A percentile compares a stretch with the other conserved stretches of the same genome.
These are phyloP conservation scores for Firmiana major DNA, from an alignment of 345 rosid genomes.

Conservation along the genomic window DNA sequence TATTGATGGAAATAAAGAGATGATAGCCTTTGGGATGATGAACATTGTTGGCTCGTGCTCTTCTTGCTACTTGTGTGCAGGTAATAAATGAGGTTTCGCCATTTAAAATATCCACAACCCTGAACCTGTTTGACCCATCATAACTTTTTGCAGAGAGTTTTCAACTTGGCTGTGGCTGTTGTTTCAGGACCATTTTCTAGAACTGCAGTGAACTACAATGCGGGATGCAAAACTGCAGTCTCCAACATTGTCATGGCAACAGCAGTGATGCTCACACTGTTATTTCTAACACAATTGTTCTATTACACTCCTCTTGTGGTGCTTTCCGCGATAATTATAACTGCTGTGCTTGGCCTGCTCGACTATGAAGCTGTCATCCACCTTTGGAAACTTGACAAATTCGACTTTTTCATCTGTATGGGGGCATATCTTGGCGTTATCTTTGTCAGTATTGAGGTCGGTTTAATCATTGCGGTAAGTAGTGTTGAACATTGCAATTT, in stretches of 20 bases:
- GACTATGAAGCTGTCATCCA: slow-evolving; percentile 81
- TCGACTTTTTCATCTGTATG: slow-evolving; percentile 77
- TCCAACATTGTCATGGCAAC: slow-evolving; percentile 93
- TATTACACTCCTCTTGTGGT: slow-evolving; percentile 91
- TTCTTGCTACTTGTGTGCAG: slow-evolving; percentile 85
- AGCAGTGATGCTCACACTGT: slow-evolving; percentile 76
- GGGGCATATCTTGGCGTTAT: slow-evolving; percentile 81
- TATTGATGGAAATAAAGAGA: slow-evolving; percentile 94
- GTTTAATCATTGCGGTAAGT: slow-evolving; percentile 68
- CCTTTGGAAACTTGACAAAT: slow-evolving; percentile 82
- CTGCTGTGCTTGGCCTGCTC: slow-evolving; percentile 92
- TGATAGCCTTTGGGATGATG: slow-evolving; percentile 94
- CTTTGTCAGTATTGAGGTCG: slow-evolving; percentile 77
- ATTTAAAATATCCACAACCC: background rate
- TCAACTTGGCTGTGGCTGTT: background rate
- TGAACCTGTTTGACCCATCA: background rate
- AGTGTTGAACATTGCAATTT: too few species aligned
- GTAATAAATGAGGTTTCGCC: slow-evolving; percentile 22
- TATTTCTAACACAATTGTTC: slow-evolving; percentile 82
- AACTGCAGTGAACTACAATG: slow-evolving; percentile 88
- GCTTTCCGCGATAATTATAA: slow-evolving; percentile 71
- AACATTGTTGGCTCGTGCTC: slow-evolving; percentile 90
- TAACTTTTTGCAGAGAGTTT: too few species aligned
- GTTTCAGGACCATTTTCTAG: slow-evolving; percentile 88
- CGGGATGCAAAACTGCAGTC: slow-evolving; percentile 82